These are phyloP conservation scores for Suillus sp. DNA, from an alignment of 768 basidiomycete species.

Conservation along the genomic window DNA sequence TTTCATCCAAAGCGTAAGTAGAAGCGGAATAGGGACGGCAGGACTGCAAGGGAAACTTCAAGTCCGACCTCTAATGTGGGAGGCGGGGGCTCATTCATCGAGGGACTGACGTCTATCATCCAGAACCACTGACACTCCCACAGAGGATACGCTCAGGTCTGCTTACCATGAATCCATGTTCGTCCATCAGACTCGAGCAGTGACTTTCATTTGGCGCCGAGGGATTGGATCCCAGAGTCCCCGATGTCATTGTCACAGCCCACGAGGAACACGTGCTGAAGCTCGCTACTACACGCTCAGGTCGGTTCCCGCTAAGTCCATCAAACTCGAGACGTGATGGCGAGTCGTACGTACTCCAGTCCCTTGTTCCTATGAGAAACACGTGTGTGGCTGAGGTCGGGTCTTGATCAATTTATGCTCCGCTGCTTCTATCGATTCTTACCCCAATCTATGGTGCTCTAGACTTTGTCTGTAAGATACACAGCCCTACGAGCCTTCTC, in stretches of 20 bases:
- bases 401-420: background rate
- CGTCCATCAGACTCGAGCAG: background rate
- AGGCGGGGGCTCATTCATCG: too few species aligned
- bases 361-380: background rate
- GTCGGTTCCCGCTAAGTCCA: background rate
- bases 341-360: background rate
- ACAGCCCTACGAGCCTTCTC: background rate
- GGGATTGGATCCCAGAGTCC: background rate
- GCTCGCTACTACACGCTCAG: background rate
- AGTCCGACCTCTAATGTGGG: too few species aligned
- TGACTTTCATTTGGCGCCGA: background rate
- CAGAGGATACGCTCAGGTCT: too few species aligned
- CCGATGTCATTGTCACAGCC: background rate
- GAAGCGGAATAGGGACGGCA: constrained; percentile 83
- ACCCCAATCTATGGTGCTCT: background rate
- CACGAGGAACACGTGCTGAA: background rate
- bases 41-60: too few species aligned
- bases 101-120: too few species aligned
- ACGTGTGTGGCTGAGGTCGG: background rate
- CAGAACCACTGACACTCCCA: too few species aligned
- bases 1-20: constrained; percentile 69
- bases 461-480: background rate
- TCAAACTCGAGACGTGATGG: background rate
- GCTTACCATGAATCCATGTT: too few species aligned
- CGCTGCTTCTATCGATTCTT: background rate